Evolutionary conservation across 139 green algal genomes (phyloP), one percentile per base, ranked within the genome.

Genomic region (Chlamydomonas sp.): DNA sequence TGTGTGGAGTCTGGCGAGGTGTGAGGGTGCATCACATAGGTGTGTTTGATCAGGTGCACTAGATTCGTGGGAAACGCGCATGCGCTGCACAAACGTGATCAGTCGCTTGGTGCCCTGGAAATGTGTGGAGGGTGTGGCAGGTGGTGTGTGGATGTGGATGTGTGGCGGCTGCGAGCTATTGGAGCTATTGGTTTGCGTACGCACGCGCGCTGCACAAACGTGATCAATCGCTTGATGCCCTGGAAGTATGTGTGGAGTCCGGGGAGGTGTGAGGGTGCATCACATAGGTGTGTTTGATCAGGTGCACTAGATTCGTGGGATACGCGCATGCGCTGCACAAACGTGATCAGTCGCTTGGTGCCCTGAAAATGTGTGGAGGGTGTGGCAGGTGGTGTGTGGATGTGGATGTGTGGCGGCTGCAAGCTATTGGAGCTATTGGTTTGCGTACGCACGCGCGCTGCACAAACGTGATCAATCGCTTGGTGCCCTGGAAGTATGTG

Each of bases 201-300:
- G 70, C 90, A 88, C 0, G 85, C 73, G 20, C 91, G 78, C 82
- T 97, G 91, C 64, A 90, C 75, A 28, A 87, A 90, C 26, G 88
- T 94, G 61, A 96, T 89, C 26, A 97, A 70, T 10, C 92, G 82
- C 78, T 97, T 97, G 10, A 97, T 72, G n/a, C 76, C 87, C 77
- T 93, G 79, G 35, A 50, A 5, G n/a, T n/a, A n/a, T n/a, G n/a
- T n/a, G n/a, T n/a, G n/a, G n/a, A n/a, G n/a, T n/a, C n/a, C n/a
- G n/a, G n/a, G n/a, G n/a, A 26, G 47, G n/a, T n/a, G n/a, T n/a
- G n/a, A n/a, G n/a, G n/a, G n/a, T n/a, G n/a, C n/a, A n/a, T n/a
- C n/a, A n/a, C n/a, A n/a, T n/a, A n/a, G n/a, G n/a, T n/a, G n/a
- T n/a, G n/a, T n/a, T n/a, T n/a, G n/a, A n/a, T n/a, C n/a, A n/a